Conservation (phyloP, 192 early-diverging fungal genomes). For the Bifiguratus adelaidae region DNA sequence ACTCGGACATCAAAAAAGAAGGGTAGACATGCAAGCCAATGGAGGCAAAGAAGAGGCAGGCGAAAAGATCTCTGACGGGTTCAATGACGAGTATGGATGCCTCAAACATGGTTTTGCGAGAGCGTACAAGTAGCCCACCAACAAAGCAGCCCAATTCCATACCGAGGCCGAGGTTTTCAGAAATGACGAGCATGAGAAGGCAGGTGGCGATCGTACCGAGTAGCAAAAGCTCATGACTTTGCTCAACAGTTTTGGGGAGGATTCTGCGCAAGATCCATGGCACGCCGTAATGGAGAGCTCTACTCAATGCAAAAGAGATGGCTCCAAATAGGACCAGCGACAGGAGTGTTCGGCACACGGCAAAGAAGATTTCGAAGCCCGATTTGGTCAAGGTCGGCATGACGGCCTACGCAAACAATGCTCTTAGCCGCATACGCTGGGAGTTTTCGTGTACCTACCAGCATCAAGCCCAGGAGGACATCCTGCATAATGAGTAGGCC, state of each 20-base stretch:
- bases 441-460: slow-evolving; percentile 25
- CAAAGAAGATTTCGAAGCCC: slow-evolving; percentile 22
- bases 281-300: neutral
- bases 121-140: slow-evolving; percentile 39
- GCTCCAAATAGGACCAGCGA: slow-evolving; percentile 26
- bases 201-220: slow-evolving; percentile 33
- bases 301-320: slow-evolving; percentile 16
- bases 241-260: slow-evolving; percentile 2
- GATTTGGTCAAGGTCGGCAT: slow-evolving; percentile 25
- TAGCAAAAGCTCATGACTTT: slow-evolving; percentile 29
- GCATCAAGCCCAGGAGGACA: slow-evolving; percentile 35
- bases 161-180: slow-evolving; percentile 27
- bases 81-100: slow-evolving; percentile 19
- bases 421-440: neutral
- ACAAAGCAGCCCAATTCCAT: slow-evolving; percentile 48
- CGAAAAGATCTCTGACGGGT: slow-evolving; percentile 41
- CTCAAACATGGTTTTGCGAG: slow-evolving; percentile 27
- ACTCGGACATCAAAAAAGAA: slow-evolving; percentile 36
- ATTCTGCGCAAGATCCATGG: neutral
- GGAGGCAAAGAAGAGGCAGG: slow-evolving; percentile 43
- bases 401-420: slow-evolving; percentile 13
- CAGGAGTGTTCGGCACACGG: slow-evolving; percentile 11
- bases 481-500: slow-evolving; percentile 48
- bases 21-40: slow-evolving; percentile 51
- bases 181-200: slow-evolving; percentile 28